Evolutionary conservation across 371 early-diverging fungal species (phyloP).

Genomic region (Mucor piriformis): DNA sequence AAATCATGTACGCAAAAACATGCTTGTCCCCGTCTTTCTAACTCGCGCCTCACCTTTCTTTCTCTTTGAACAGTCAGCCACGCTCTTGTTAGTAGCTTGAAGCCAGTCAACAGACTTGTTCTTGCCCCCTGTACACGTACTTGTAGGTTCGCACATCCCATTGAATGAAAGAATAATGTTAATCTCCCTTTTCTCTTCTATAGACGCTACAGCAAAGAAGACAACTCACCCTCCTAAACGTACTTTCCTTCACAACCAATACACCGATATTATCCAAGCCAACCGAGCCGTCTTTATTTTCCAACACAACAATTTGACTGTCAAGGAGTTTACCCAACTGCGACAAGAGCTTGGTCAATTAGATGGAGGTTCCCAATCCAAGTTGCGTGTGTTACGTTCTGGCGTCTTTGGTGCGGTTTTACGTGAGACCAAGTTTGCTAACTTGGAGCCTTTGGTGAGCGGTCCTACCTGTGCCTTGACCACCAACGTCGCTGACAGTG

Average conservation of each 20-base stretch:
- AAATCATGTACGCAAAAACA: constrained; percentile 6
- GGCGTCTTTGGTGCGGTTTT: constrained; percentile 61
- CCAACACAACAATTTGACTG: constrained; percentile 72
- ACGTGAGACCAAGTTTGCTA: constrained; percentile 57
- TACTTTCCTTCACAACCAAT: constrained; percentile 56
- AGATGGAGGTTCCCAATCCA: constrained; percentile 17
- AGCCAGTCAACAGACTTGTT: constrained; percentile 21
- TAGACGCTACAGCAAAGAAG: constrained; percentile 44
- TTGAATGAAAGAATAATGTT: not conserved
- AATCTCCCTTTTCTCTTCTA: not conserved
- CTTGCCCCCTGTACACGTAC: constrained; percentile 23
- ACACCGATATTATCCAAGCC: constrained; percentile 48
- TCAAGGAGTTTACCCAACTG: constrained; percentile 59
- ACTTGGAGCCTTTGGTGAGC: constrained; percentile 56
- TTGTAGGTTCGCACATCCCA: constrained; percentile 17
- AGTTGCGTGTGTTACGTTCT: constrained; percentile 56
- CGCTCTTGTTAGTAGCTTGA: constrained; percentile 28
- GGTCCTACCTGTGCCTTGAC: constrained; percentile 64
- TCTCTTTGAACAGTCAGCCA: constrained; percentile 19
- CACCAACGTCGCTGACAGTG: constrained; percentile 44
- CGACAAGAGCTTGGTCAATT: constrained; percentile 54
- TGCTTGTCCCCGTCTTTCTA: no score
- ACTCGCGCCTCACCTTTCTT: no score
- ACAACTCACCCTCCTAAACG: constrained; percentile 47
- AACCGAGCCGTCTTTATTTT: constrained; percentile 65